Conservation (phyloP, 495 filamentous ascomycete species). For the Aspergillus campestris region DNA sequence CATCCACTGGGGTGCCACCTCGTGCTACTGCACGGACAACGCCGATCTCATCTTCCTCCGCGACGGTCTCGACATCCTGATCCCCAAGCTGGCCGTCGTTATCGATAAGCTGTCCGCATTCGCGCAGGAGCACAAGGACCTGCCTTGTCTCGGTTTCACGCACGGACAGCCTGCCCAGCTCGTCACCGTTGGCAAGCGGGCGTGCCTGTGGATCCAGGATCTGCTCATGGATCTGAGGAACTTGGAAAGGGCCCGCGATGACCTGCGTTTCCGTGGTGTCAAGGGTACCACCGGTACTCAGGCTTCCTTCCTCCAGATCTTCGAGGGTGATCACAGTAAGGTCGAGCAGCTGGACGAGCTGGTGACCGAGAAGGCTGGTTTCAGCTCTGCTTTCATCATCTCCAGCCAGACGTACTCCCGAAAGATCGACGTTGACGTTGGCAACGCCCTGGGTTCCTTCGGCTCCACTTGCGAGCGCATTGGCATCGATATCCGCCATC, state of each 20-base stretch:
- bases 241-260: slow-evolving; percentile 63
- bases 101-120: slow-evolving; percentile 74
- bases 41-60: slow-evolving; percentile 79
- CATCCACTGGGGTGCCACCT: slow-evolving; percentile 72
- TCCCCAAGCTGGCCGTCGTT: slow-evolving; percentile 79
- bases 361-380: slow-evolving; percentile 79
- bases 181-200: slow-evolving; percentile 70
- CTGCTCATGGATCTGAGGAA: slow-evolving; percentile 79
- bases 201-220: slow-evolving; percentile 80
- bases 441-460: slow-evolving; percentile 73
- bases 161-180: slow-evolving; percentile 73
- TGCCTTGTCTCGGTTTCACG: slow-evolving; percentile 65
- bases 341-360: slow-evolving; percentile 65
- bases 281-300: slow-evolving; percentile 74
- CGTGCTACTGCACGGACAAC: slow-evolving; percentile 72
- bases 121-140: slow-evolving; percentile 65
- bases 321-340: slow-evolving; percentile 71
- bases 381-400: slow-evolving; percentile 61
- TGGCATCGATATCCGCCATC: slow-evolving; percentile 65
- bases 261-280: slow-evolving; percentile 75
- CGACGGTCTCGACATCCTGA: slow-evolving; percentile 64
- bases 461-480: slow-evolving; percentile 76
- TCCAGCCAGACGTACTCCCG: slow-evolving; percentile 77
- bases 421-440: slow-evolving; percentile 75
- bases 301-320: slow-evolving; percentile 76